Evolutionary conservation across 2,329 filamentous ascomycete genomes (phyloP), one percentile per base, ranked within the genome.

Genomic region (Ramichloridium luteum): DNA sequence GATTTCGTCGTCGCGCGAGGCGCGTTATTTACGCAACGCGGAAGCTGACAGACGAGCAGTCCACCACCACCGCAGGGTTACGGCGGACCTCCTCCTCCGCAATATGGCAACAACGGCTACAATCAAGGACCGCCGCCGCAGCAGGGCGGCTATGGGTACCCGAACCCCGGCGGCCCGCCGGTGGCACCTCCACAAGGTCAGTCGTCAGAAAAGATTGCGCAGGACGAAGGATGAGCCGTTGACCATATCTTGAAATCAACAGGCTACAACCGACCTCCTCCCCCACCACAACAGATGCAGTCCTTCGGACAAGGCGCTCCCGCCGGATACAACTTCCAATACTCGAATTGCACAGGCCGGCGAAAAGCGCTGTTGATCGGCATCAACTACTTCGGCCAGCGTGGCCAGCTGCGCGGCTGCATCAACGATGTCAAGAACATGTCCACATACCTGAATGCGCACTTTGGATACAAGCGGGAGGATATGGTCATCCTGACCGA

Each of bases 371-470:
- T 94, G 16, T 60, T 96, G 39, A 88, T 94, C 46, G 88, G 88
- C 34, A 93, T 94, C 65, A 94, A 94, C 61, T 94, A 96, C 61
- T 94, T 94, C 54, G 77, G 80, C 31, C 86, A 94, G 60, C 75
- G 82, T 36, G 86, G 86, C 16, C 82, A 94, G 64, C 67, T 94
- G 28, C 70, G 85, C 36, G 88, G 88, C 27, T 96, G 88, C 53
- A 94, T 94, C 65, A 94, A 96, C 54, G 88, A 96, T 55, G 88
- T 94, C 26, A 82, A 86, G 60, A 94, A 94, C 63, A 93, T 96
- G 84, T 93, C 85, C 13, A 70, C 72, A 30, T 96, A 93, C 54
- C 65, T 96, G 36, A 82, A 83, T 41, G 75, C 86, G 57, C 77
- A 84, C 51, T 94, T 92, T 56, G 81, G 81, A 16, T 96, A 96